These are phyloP conservation scores for Salix brachista DNA, from an alignment of 345 rosid genomes.

Conservation along the genomic window DNA sequence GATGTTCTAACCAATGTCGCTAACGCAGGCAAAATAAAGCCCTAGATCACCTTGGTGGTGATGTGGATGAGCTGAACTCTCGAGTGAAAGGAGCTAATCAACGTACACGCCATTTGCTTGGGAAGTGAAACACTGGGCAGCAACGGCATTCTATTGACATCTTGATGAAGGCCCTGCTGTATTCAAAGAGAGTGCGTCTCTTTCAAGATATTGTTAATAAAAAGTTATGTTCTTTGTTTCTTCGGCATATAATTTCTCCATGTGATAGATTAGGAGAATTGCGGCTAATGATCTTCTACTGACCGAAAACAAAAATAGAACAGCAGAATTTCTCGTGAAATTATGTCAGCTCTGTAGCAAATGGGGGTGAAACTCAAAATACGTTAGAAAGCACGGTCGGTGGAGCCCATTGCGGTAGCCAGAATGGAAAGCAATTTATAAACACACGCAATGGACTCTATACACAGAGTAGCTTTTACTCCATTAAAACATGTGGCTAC, in stretches of 20 bases:
- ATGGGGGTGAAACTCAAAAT: neutral
- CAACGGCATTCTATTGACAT: neutral
- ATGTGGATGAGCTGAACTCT: slow-evolving; percentile 29
- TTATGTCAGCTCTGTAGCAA: neutral
- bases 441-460: neutral
- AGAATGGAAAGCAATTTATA: neutral
- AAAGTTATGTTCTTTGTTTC: neutral
- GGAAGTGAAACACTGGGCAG: slow-evolving; percentile 7
- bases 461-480: no score
- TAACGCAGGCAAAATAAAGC: slow-evolving; percentile 30
- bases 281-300: neutral
- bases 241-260: neutral
- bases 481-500: neutral
- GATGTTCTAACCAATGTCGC: neutral
- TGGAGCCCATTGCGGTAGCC: neutral
- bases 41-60: slow-evolving; percentile 29
- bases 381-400: neutral
- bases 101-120: slow-evolving; percentile 24
- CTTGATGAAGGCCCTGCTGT: neutral
- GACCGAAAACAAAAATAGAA: neutral
- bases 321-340: neutral
- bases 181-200: neutral
- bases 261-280: neutral
- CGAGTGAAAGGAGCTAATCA: slow-evolving; percentile 37
- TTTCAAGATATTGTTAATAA: neutral